Evolutionary conservation across 768 basidiomycete genomes (phyloP), one percentile per base, ranked within the genome.

Genomic region (Russula ochroleuca): DNA sequence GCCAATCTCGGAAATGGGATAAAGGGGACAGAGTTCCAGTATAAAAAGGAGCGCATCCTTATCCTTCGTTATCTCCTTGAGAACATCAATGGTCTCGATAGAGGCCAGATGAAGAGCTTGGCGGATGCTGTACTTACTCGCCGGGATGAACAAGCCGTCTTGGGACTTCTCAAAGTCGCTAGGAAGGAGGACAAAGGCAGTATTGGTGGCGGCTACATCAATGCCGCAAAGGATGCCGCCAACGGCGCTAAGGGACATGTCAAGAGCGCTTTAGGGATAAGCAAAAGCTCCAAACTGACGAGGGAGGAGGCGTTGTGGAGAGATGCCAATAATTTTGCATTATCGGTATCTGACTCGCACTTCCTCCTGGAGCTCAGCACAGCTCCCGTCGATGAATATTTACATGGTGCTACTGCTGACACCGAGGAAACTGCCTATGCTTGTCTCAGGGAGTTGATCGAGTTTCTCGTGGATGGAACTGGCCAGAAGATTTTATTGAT

Each of bases 361-460:
- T 70, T 70, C 52, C 59, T 70, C n/a, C 28, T 40, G 10, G 6
- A 28, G 6, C 23, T 61, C 0, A 43, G 33, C 1, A 15, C 7
- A 2, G 35, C 41, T 5, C 33, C 41, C 2, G n/a, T 14, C 4
- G 14, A 11, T 5, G 55, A 57, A 5, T 41, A 5, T 37, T 49
- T 59, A 13, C 40, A n/a, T 13, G 52, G 57, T 2, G 40, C 52
- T 3, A 43, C 59, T 1, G n/a, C n/a, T 1, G 54, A 62, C 5
- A 57, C 47, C 3, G 35, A 59, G 37, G 33, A 33, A 35, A 38
- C 23, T 0, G 68, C 68, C 1, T 52, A 38, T 13, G 8, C 50
- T 19, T 54, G 61, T 43, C 57, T 71, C 19, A 13, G 25, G 15
- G 35, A 33, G 11, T 23, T 11, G 17, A 19, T 70, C 19, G 48